Evolutionary conservation across 495 filamentous ascomycete species (phyloP).

Genomic region (Evansstolkia leycettana): DNA sequence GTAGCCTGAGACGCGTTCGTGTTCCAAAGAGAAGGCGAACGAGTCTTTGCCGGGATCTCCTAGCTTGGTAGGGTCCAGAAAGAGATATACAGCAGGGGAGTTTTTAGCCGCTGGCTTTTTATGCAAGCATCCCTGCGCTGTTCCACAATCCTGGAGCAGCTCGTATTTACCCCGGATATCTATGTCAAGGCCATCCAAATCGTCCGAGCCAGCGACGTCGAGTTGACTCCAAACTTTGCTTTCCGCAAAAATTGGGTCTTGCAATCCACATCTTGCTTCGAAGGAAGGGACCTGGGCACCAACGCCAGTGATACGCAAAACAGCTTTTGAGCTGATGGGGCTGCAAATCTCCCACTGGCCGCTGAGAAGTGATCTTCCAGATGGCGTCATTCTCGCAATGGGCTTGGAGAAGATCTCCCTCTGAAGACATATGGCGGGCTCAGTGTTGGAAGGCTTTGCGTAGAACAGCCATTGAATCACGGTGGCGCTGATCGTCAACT

Average conservation of each 20-base stretch:
- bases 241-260: constrained; percentile 16
- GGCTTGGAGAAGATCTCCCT: constrained; percentile 40
- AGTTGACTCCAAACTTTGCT: constrained; percentile 30
- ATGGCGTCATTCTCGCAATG: constrained; percentile 39
- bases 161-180: constrained; percentile 46
- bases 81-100: constrained; percentile 41
- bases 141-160: constrained; percentile 52
- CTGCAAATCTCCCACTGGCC: constrained; percentile 41
- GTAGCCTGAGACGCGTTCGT: constrained; percentile 37
- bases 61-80: constrained; percentile 46
- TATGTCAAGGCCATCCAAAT: constrained; percentile 17
- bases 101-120: constrained; percentile 12
- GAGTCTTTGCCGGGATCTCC: constrained; percentile 36
- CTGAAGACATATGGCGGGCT: constrained; percentile 25
- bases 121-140: constrained; percentile 47
- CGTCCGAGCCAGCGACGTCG: constrained; percentile 16
- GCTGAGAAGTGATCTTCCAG: constrained; percentile 14
- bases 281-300: constrained; percentile 14
- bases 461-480: constrained; percentile 43
- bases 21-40: constrained; percentile 52
- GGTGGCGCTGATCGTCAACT: constrained; percentile 31
- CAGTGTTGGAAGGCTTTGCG: constrained; percentile 25
- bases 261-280: constrained; percentile 25
- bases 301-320: constrained; percentile 10
- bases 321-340: constrained; percentile 19